phyloP scores from a whole-genome alignment of 2,329 filamentous ascomycete species.

The Penicillium freii region DNA sequence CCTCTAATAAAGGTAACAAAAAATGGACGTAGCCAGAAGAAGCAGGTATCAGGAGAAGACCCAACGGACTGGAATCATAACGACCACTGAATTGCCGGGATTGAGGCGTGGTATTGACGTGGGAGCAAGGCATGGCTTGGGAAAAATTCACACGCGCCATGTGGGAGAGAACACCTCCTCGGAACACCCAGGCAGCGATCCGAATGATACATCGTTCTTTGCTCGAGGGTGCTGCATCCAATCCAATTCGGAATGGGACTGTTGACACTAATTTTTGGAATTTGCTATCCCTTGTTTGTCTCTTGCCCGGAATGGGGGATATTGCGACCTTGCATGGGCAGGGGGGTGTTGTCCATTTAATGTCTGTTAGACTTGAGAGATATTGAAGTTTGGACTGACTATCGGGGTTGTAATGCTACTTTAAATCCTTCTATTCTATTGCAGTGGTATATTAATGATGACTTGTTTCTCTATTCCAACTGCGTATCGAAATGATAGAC shows the following conservation, averaged over 20 bases:
- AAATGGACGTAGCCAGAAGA: slow-evolving; percentile 11
- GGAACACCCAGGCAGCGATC: background rate
- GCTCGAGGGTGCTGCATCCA: background rate
- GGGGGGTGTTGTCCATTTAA: slow-evolving; percentile 10
- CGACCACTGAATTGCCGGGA: slow-evolving; percentile 4
- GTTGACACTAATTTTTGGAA: slow-evolving; percentile 1
- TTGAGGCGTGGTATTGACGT: slow-evolving; percentile 19
- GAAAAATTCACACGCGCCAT: slow-evolving; percentile 20
- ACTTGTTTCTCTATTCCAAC: background rate
- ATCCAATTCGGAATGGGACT: slow-evolving; percentile 6
- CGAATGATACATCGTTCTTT: slow-evolving; percentile 22
- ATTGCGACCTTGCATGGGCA: slow-evolving; percentile 25
- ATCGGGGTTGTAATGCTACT: background rate
- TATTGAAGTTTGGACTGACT: background rate
- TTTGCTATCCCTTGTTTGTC: slow-evolving; percentile 23
- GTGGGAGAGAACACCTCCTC: slow-evolving; percentile 15
- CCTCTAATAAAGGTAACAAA: background rate
- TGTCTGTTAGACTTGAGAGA: background rate
- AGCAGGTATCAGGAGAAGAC: slow-evolving; percentile 18
- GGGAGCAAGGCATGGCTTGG: slow-evolving; percentile 24
- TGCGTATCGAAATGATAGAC: background rate
- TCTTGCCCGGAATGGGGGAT: slow-evolving; percentile 14
- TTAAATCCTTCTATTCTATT: background rate
- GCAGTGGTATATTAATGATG: too few relatives aligned
- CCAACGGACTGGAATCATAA: background rate